These are phyloP conservation scores for Globisporangium cederbergense DNA, from an alignment of 352 stramenopile species.

Conservation along the genomic window DNA sequence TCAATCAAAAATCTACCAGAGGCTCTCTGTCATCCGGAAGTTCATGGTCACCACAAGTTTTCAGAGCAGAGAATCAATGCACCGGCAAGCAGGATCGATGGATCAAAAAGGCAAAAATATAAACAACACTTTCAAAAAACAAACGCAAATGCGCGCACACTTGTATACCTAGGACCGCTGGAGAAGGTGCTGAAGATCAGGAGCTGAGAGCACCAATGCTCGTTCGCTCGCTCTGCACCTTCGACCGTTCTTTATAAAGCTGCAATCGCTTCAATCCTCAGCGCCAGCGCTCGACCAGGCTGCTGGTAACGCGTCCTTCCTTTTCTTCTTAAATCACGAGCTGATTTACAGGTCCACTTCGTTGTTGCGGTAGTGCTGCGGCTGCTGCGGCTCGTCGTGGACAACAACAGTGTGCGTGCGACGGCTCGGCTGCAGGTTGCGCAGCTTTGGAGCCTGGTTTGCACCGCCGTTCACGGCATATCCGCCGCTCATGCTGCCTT, in stretches of 20 bases:
- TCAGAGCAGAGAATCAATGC: neutral
- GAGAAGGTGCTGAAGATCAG: neutral
- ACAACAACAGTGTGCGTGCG: slow-evolving; percentile 26
- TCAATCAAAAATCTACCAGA: neutral
- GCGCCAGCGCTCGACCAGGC: neutral
- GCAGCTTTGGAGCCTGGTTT: slow-evolving; percentile 14
- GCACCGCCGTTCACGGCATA: neutral
- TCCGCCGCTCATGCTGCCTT: neutral
- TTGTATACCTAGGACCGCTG: slow-evolving; percentile 14
- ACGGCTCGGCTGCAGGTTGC: slow-evolving; percentile 20
- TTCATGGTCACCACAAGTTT: neutral
- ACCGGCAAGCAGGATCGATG: neutral
- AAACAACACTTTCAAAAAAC: slow-evolving; percentile 15
- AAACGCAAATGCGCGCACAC: slow-evolving; percentile 11
- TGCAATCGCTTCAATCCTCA: slow-evolving; percentile 11
- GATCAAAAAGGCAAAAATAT: slow-evolving; percentile 12
- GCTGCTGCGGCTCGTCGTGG: slow-evolving; percentile 15
- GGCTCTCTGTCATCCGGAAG: neutral
- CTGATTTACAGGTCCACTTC: slow-evolving; percentile 34
- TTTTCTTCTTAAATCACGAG: slow-evolving; percentile 1
- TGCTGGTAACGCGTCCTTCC: neutral
- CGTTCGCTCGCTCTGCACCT: neutral
- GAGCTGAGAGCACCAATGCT: neutral
- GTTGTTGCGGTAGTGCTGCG: slow-evolving; percentile 31
- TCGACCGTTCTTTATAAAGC: slow-evolving; percentile 7